These are phyloP conservation scores for Ophiocordyceps camponoti-rufipedis DNA, from an alignment of 2,329 filamentous ascomycete genomes.

Conservation along the genomic window DNA sequence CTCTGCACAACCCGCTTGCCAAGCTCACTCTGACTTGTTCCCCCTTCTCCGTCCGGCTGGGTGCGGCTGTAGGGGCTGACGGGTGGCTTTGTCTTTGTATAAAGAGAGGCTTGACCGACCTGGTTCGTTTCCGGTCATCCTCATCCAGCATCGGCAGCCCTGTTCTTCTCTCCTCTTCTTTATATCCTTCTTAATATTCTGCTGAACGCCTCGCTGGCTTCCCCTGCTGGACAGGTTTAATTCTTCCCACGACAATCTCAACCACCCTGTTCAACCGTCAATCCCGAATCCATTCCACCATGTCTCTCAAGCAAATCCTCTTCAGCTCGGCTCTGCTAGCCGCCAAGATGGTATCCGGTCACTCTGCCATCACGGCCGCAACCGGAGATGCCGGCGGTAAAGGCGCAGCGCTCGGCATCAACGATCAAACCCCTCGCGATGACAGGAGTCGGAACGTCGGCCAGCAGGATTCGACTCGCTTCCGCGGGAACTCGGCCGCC, in stretches of 20 bases:
- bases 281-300: neutral
- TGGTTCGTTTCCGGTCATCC: too few species aligned
- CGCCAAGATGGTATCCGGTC: conserved; percentile 37
- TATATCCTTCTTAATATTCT: neutral
- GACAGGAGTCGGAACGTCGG: conserved; percentile 41
- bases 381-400: conserved; percentile 37
- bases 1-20: neutral
- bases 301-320: conserved; percentile 12
- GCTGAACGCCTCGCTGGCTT: neutral
- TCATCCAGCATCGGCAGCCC: too few species aligned
- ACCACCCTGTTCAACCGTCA: too few species aligned
- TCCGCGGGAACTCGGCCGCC: conserved; percentile 31
- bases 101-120: too few species aligned
- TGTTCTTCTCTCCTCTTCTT: neutral
- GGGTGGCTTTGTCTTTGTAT: too few species aligned
- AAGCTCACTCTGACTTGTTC: neutral
- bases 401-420: conserved; percentile 32
- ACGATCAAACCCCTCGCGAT: conserved; percentile 38
- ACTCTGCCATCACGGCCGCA: conserved; percentile 40
- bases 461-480: conserved; percentile 46
- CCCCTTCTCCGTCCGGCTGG: neutral
- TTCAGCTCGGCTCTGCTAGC: conserved; percentile 31
- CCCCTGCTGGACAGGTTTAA: neutral
- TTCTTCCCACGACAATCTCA: neutral
- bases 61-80: too few species aligned